Conservation (phyloP, 345 rosid genomes). For the Carallia brachiata region DNA sequence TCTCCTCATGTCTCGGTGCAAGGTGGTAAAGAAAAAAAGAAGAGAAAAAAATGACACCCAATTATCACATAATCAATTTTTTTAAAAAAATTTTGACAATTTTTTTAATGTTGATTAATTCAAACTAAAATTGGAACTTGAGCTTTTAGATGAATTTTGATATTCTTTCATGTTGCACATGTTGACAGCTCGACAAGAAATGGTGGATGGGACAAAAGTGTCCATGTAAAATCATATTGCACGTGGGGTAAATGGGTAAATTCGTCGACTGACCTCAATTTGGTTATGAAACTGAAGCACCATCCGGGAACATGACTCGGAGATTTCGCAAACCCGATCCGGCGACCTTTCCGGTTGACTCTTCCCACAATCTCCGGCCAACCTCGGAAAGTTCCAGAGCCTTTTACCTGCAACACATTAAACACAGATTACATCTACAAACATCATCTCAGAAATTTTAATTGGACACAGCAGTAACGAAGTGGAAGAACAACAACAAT, state of each 20-base stretch:
- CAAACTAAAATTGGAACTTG: too few species aligned
- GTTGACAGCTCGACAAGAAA: too few species aligned
- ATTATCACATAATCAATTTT: too few species aligned
- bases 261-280: slow-evolving; percentile 43
- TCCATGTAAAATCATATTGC: too few species aligned
- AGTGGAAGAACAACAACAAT: not conserved
- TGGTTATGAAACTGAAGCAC: slow-evolving; percentile 64
- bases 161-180: too few species aligned
- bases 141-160: too few species aligned
- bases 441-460: not conserved
- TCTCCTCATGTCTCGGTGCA: too few species aligned
- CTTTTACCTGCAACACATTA: slow-evolving; percentile 36
- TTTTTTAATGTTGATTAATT: too few species aligned
- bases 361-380: slow-evolving; percentile 45
- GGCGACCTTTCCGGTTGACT: slow-evolving; percentile 40
- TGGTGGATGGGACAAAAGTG: too few species aligned
- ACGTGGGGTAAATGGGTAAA: slow-evolving; percentile 5
- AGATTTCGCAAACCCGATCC: slow-evolving; percentile 55
- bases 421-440: not conserved
- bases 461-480: too few species aligned
- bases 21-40: not conserved
- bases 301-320: slow-evolving; percentile 74
- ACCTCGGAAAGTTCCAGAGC: slow-evolving; percentile 61
- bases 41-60: not conserved
- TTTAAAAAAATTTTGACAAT: too few species aligned